These are phyloP conservation scores for Vaccinium macrocarpon DNA, from an alignment of 148 eudicot genomes.

Conservation along the genomic window DNA sequence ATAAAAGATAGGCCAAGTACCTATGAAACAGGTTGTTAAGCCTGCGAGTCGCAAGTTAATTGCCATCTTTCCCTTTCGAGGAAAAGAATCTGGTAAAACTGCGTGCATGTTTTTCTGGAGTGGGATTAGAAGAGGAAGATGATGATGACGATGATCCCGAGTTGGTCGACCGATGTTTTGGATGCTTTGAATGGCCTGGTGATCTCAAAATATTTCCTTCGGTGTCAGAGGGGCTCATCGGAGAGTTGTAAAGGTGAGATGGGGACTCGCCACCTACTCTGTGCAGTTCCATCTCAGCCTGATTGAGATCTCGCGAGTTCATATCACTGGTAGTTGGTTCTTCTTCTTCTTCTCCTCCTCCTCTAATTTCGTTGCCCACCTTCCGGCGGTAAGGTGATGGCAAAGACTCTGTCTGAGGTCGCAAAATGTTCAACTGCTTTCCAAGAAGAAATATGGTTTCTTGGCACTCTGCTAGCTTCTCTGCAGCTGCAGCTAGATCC, in stretches of 20 bases:
- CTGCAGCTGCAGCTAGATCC: slow-evolving; percentile 82
- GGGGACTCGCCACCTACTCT: slow-evolving; percentile 62
- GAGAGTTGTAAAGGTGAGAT: slow-evolving; percentile 34
- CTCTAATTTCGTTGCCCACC: slow-evolving; percentile 28
- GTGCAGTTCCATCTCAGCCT: slow-evolving; percentile 40
- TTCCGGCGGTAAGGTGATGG: slow-evolving; percentile 43
- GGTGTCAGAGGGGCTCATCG: slow-evolving; percentile 50
- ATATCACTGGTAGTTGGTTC: slow-evolving; percentile 53
- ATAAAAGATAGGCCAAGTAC: not conserved
- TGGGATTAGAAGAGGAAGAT: slow-evolving; percentile 48
- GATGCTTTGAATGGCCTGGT: slow-evolving; percentile 41
- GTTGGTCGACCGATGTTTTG: slow-evolving; percentile 68
- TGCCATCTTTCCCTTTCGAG: slow-evolving; percentile 52
- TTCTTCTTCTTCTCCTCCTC: slow-evolving; percentile 31
- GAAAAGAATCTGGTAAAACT: slow-evolving; percentile 88
- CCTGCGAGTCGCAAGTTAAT: slow-evolving; percentile 28
- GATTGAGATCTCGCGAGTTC: slow-evolving; percentile 38
- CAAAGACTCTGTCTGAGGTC: slow-evolving; percentile 55
- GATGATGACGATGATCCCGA: slow-evolving; percentile 76
- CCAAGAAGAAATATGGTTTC: slow-evolving; percentile 85
- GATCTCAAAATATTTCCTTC: slow-evolving; percentile 55
- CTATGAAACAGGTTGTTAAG: not conserved
- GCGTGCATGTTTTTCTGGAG: slow-evolving; percentile 81
- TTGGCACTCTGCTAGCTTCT: slow-evolving; percentile 88
- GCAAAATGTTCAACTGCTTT: slow-evolving; percentile 64